Base-by-base conservation (phyloP, 768 basidiomycete species). In the Hypholoma fasciculare region DNA sequence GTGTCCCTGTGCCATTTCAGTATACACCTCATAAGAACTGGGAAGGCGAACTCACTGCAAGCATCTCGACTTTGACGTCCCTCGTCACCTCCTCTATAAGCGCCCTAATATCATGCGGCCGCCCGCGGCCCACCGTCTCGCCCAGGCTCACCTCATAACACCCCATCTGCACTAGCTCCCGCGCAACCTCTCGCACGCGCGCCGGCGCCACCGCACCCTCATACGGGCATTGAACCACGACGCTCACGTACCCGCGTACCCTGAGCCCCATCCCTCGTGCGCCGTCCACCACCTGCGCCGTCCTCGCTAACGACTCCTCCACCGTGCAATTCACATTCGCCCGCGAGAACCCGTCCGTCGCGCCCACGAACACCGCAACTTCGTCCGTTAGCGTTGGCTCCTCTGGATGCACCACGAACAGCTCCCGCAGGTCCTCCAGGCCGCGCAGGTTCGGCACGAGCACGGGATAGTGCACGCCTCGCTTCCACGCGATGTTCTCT, bases 91-190 rank as follows among this genome's bases (percentile, higher is more conserved):
- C 86, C 58, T 87, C 83, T 48, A 97, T 74, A 76, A 98, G 83
- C 61, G 78, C 75, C 6, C 77, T 72, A 30, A 96, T 82, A 39
- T 83, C 82, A 23, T 76, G 73, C 0, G 95, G 93, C 47, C 87
- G 90, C 2, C 90, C 96, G 48, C 85, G 85, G 0, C 96, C 96
- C 2, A 92, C 90, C 2, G 96, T 98, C 69, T 98, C 96, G 0
- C 94, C 94, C 19, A 98, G 74, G 64, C 91, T 91, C 50, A 96
- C 85, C 71, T 98, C 92, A 69, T 96, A 96, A 69, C 94, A 96
- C 0, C 96, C 96, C 91, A 97, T 95, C 58, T 92, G 86, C 4
- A 86, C 59, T 37, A 98, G 70, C 61, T 82, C 86, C 61, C 82
- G 82, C 0, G 92, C 77, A 20, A 96, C 84, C 39, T 88, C 84